phyloP scores from a whole-genome alignment of 768 basidiomycete species.

The Lactarius tabidus region DNA sequence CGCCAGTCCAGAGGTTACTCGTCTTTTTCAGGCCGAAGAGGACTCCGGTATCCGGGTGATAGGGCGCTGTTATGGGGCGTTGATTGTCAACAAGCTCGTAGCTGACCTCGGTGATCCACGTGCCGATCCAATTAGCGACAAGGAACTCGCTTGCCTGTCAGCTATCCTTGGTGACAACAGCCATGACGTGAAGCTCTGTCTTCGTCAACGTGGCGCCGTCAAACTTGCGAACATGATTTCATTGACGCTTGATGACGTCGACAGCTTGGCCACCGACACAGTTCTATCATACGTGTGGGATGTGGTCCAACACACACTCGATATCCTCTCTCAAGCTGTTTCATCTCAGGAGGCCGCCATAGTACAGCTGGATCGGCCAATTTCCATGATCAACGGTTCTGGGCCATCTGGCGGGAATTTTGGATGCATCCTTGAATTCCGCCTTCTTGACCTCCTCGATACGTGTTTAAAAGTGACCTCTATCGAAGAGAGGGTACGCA shows the following conservation, averaged over 20 bases:
- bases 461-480: neutral
- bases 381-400: neutral
- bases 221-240: constrained; percentile 2
- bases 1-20: constrained; percentile 3
- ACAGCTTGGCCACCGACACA: neutral
- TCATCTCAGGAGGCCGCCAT: no score
- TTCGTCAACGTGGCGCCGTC: neutral
- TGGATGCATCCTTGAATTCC: neutral
- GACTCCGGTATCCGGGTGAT: constrained; percentile 1
- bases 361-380: neutral
- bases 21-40: neutral
- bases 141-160: neutral
- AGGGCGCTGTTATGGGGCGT: neutral
- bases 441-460: neutral
- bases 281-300: neutral
- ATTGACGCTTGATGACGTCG: neutral
- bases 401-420: neutral
- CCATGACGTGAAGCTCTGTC: neutral
- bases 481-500: neutral
- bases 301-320: constrained; percentile 5
- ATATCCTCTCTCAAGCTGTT: neutral
- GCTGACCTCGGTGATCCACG: neutral
- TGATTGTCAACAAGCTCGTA: constrained; percentile 4
- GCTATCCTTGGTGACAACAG: constrained; percentile 1
- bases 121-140: neutral